phyloP scores from a whole-genome alignment of 2,329 filamentous ascomycete species.

The Sporothrix phasma region DNA sequence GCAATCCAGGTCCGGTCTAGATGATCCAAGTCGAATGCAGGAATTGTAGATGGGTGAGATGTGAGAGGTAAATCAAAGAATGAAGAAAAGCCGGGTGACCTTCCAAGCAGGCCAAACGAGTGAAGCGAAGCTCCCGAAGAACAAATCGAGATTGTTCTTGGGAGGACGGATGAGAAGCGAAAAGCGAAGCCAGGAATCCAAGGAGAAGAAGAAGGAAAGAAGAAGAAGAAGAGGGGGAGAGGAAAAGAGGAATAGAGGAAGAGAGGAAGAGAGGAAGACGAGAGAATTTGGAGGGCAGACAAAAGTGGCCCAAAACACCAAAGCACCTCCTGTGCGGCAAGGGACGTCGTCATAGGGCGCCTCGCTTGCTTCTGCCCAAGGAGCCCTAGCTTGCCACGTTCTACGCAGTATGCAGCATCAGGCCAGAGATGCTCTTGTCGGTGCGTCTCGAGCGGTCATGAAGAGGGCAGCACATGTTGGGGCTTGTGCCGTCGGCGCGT shows the following conservation, averaged over 20 bases:
- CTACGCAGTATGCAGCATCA: too few species aligned
- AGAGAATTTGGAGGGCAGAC: neutral
- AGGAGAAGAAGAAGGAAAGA: neutral
- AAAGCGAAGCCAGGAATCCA: neutral
- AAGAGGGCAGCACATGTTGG: neutral
- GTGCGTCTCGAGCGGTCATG: too few species aligned
- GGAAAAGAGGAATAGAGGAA: neutral
- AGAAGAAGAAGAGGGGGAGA: neutral
- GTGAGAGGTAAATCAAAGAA: neutral
- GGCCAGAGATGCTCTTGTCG: too few species aligned
- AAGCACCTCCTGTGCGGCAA: too few species aligned
- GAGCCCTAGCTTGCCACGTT: too few species aligned
- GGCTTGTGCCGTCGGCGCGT: neutral
- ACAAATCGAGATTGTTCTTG: neutral
- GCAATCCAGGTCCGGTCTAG: neutral
- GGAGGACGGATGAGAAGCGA: neutral
- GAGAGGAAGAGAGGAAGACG: neutral
- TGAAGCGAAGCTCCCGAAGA: neutral
- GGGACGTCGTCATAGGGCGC: neutral
- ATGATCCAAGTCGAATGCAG: neutral
- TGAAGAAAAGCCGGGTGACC: neutral
- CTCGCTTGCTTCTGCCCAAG: neutral
- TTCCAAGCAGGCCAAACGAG: neutral
- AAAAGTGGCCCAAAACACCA: neutral
- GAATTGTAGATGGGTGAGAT: too few species aligned